phyloP scores from a whole-genome alignment of 352 stramenopile genomes.

The Pythium graminicola region DNA sequence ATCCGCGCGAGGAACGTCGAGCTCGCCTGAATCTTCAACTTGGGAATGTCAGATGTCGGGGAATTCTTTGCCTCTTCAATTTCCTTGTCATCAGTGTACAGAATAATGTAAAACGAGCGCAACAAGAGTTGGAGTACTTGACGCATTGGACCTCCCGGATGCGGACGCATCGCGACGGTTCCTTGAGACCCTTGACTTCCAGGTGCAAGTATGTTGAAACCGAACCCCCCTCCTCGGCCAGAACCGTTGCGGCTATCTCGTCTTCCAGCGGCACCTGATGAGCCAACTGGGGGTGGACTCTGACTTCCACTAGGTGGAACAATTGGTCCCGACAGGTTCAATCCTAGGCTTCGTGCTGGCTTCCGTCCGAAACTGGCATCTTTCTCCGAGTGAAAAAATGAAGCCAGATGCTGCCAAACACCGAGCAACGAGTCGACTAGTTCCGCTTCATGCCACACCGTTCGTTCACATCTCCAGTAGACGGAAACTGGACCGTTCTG shows the following conservation, averaged over 20 bases:
- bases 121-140: slow-evolving; percentile 74
- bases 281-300: slow-evolving; percentile 36
- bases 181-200: slow-evolving; percentile 15
- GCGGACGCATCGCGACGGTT: slow-evolving; percentile 55
- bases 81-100: slow-evolving; percentile 43
- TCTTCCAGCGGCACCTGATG: background rate
- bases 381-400: slow-evolving; percentile 60
- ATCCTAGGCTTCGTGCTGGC: slow-evolving; percentile 39
- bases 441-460: slow-evolving; percentile 69
- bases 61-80: slow-evolving; percentile 22
- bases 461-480: slow-evolving; percentile 74
- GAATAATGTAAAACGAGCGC: slow-evolving; percentile 63
- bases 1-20: slow-evolving; percentile 67
- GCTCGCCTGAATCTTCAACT: slow-evolving; percentile 18
- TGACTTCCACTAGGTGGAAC: slow-evolving; percentile 25
- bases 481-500: slow-evolving; percentile 23
- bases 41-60: background rate
- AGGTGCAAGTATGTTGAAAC: slow-evolving; percentile 41
- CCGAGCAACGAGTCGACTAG: slow-evolving; percentile 66
- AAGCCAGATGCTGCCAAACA: slow-evolving; percentile 77
- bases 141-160: slow-evolving; percentile 74
- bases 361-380: slow-evolving; percentile 70
- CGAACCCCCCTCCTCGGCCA: slow-evolving; percentile 40
- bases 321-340: slow-evolving; percentile 17
- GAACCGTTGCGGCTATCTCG: slow-evolving; percentile 15